Evolutionary conservation across 768 basidiomycete genomes (phyloP).

Genomic region (Amanita molliuscula): DNA sequence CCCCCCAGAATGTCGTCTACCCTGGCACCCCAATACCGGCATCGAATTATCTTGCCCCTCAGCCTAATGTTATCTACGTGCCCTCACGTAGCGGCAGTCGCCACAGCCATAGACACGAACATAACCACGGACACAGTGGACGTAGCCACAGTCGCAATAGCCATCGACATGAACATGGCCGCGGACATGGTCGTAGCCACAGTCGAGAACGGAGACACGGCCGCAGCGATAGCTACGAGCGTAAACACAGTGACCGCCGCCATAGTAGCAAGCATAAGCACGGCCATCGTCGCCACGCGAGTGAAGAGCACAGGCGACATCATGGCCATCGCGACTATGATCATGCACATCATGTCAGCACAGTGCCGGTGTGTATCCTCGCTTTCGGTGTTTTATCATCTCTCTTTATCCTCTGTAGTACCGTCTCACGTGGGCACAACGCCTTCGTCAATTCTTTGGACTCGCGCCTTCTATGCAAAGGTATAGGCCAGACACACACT

Average conservation of each 20-base stretch:
- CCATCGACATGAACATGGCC: constrained; percentile 11
- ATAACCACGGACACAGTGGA: constrained; percentile 11
- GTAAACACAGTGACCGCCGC: neutral
- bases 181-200: constrained; percentile 8
- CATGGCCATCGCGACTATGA: constrained; percentile 17
- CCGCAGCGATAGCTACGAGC: neutral
- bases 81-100: constrained; percentile 2
- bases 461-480: constrained; percentile 31
- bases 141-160: constrained; percentile 2
- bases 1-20: constrained; percentile 5
- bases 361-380: neutral
- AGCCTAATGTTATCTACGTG: constrained; percentile 7
- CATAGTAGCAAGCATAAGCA: neutral
- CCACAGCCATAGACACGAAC: constrained; percentile 9
- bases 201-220: neutral
- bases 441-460: constrained; percentile 45
- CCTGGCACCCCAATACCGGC: neutral
- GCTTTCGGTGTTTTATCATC: neutral
- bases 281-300: constrained; percentile 8
- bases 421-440: constrained; percentile 29
- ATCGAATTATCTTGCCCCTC: constrained; percentile 1
- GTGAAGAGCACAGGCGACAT: constrained; percentile 14
- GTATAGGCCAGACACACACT: constrained; percentile 23
- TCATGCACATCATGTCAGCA: constrained; percentile 15
- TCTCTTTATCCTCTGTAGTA: constrained; percentile 2